phyloP scores from a whole-genome alignment of 2,329 filamentous ascomycete species.

The Cladophialophora bantiana region DNA sequence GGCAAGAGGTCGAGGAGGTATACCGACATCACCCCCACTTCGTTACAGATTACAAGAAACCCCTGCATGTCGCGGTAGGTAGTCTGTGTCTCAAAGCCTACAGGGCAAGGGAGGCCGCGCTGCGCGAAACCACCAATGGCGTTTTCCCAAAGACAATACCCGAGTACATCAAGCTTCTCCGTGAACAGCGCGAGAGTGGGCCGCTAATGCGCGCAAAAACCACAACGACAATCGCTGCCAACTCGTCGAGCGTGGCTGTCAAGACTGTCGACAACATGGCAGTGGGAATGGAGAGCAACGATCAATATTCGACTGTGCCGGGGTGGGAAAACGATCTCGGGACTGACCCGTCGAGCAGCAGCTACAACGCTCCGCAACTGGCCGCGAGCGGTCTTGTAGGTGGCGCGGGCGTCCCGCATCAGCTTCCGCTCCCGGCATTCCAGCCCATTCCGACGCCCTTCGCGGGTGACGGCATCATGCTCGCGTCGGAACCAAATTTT shows the following conservation, averaged over 20 bases:
- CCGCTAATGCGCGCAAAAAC: neutral
- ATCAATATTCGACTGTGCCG: neutral
- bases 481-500: slow-evolving; percentile 30
- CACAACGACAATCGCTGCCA: neutral
- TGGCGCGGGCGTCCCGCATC: slow-evolving; percentile 6
- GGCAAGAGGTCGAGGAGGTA: slow-evolving; percentile 54
- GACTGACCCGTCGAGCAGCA: neutral
- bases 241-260: neutral
- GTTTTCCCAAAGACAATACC: slow-evolving; percentile 33
- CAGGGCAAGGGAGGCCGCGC: slow-evolving; percentile 43
- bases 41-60: slow-evolving; percentile 45
- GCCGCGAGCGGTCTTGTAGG: neutral
- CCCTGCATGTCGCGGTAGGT: slow-evolving; percentile 53
- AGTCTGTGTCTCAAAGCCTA: slow-evolving; percentile 55
- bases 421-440: slow-evolving; percentile 26
- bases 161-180: slow-evolving; percentile 36
- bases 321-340: neutral
- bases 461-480: slow-evolving; percentile 22
- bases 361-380: neutral
- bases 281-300: neutral
- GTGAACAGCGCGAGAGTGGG: slow-evolving; percentile 32
- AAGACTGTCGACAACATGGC: neutral
- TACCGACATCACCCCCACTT: slow-evolving; percentile 54
- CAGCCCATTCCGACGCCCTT: slow-evolving; percentile 13
- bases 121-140: slow-evolving; percentile 34